Evolutionary conservation across 2,329 filamentous ascomycete species (phyloP).

Genomic region (Lizonia empirigonia): DNA sequence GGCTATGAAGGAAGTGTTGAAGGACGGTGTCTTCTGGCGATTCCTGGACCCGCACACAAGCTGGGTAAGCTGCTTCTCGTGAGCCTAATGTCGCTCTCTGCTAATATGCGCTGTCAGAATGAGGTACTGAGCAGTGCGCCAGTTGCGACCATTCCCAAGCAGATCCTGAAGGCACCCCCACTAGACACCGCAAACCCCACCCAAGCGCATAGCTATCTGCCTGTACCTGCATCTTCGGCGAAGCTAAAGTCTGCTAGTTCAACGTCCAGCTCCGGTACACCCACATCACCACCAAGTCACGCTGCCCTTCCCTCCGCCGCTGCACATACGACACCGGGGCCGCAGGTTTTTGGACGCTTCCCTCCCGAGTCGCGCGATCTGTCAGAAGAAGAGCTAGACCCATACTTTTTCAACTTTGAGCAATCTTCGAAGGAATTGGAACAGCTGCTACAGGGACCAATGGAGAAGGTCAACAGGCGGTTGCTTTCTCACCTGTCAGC

Average conservation of each 20-base stretch:
- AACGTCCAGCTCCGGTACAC: slow-evolving; percentile 57
- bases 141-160: slow-evolving; percentile 89
- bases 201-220: slow-evolving; percentile 83
- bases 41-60: slow-evolving; percentile 98
- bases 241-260: slow-evolving; percentile 70
- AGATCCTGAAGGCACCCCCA: slow-evolving; percentile 92
- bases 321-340: slow-evolving; percentile 63
- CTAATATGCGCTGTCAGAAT: slow-evolving; percentile 62
- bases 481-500: slow-evolving; percentile 84
- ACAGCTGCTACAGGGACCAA: slow-evolving; percentile 82
- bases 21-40: slow-evolving; percentile 96
- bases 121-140: slow-evolving; percentile 95
- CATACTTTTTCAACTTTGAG: slow-evolving; percentile 95
- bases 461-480: slow-evolving; percentile 94
- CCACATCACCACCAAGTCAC: slow-evolving; percentile 59
- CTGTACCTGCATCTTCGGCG: slow-evolving; percentile 81
- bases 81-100: not conserved
- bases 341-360: slow-evolving; percentile 76
- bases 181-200: slow-evolving; percentile 92
- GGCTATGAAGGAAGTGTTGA: slow-evolving; percentile 86
- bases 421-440: slow-evolving; percentile 91
- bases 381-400: slow-evolving; percentile 88
- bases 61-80: slow-evolving; percentile 69
- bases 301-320: slow-evolving; percentile 58
- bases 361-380: slow-evolving; percentile 77